A percentile compares a stretch with the other conserved stretches of the same genome.
Conservation (phyloP, 345 rosid genomes). For the Acer negundo region DNA sequence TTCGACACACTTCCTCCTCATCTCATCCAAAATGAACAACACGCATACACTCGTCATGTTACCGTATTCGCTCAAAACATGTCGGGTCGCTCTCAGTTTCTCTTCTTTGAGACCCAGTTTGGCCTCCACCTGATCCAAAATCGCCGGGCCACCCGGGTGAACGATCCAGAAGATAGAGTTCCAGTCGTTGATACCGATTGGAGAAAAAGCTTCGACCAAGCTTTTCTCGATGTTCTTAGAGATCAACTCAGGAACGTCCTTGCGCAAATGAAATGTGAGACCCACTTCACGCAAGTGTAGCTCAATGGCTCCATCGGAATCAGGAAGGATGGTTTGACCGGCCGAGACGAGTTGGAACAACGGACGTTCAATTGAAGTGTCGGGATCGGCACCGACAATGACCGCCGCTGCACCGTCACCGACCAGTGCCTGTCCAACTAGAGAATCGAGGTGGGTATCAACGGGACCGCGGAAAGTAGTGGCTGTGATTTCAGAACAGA, state of each 20-base stretch:
- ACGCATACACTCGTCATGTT: constrained; percentile 90
- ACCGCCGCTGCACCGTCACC: constrained; percentile 75
- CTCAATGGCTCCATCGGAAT: constrained; percentile 69
- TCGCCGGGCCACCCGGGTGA: constrained; percentile 82
- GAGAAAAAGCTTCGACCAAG: constrained; percentile 61
- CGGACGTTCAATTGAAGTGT: constrained; percentile 48
- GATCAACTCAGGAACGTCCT: constrained; percentile 67
- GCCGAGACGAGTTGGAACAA: constrained; percentile 66
- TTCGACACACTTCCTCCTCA: constrained; percentile 59
- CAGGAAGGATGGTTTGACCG: constrained; percentile 70
- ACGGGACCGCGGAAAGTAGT: constrained; percentile 83
- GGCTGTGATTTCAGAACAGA: constrained; percentile 76
- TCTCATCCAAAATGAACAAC: constrained; percentile 71
- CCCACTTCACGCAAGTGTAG: constrained; percentile 79
- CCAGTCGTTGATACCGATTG: constrained; percentile 74
- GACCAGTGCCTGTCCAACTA: constrained; percentile 72
- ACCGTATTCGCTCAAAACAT: constrained; percentile 67
- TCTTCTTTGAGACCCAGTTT: constrained; percentile 52
- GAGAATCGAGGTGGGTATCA: constrained; percentile 63
- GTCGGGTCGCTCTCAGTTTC: constrained; percentile 61
- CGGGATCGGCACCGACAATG: constrained; percentile 69
- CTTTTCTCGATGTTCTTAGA: constrained; percentile 74
- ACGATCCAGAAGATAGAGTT: constrained; percentile 80
- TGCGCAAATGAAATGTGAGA: constrained; percentile 61
- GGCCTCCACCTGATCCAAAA: constrained; percentile 58